A percentile compares a stretch with the other conserved stretches of the same genome.
Evolutionary conservation across 345 rosid genomes (phyloP).

Genomic region (Euphorbia lathyris): DNA sequence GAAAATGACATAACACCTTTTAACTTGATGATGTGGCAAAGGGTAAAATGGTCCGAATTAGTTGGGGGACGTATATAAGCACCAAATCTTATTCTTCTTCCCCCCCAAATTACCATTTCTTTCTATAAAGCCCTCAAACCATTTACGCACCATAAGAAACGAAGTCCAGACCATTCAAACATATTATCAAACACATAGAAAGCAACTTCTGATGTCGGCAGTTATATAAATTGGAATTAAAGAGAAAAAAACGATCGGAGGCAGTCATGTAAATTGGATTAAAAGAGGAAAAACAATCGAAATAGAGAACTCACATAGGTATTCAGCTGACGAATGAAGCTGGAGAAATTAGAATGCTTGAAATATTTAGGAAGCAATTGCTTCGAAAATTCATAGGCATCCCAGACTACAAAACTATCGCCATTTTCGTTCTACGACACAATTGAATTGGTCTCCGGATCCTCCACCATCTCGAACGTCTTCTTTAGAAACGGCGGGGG

Average conservation of each 20-base stretch:
- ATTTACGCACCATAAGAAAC: constrained; percentile 8
- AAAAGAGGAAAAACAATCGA: background rate
- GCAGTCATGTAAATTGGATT: too few species aligned
- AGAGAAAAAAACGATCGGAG: too few species aligned
- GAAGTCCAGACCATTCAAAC: background rate
- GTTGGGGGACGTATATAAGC: too few species aligned
- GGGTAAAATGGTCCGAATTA: too few species aligned
- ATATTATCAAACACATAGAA: background rate
- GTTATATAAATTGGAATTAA: too few species aligned
- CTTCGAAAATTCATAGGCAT: constrained; percentile 23
- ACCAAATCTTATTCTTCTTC: too few species aligned
- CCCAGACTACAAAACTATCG: constrained; percentile 31
- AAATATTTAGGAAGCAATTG: constrained; percentile 29
- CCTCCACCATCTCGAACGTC: constrained; percentile 33
- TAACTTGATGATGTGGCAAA: too few species aligned
- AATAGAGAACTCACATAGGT: constrained; percentile 20
- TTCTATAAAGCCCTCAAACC: constrained; percentile 57
- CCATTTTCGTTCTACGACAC: constrained; percentile 24
- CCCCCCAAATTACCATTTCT: too few species aligned
- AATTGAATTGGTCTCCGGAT: constrained; percentile 17
- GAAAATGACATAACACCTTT: too few species aligned
- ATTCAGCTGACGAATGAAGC: constrained; percentile 35
- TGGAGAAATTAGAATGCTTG: constrained; percentile 33
- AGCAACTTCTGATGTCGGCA: background rate
- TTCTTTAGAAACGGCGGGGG: constrained; percentile 31